Base-by-base conservation (phyloP, 2,329 filamentous ascomycete genomes). In the Aspergillus sclerotialis region DNA sequence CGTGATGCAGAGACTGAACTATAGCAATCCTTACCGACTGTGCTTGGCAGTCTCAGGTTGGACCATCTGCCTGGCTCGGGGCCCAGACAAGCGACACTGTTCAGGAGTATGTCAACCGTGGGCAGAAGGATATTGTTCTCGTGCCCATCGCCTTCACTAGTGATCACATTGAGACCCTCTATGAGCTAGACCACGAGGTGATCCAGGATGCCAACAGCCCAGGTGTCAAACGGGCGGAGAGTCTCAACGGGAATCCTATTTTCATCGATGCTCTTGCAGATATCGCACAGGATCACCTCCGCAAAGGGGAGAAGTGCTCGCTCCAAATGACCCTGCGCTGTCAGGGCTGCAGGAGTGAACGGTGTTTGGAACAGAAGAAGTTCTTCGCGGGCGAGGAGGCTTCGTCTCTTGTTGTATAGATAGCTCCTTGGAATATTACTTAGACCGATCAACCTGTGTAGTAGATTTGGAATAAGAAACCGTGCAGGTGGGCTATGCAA, bases 21-120 rank as follows among this genome's bases (percentile, higher is more conserved):
- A 92, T 63, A 82, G 78, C 41, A 92, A 98, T 65, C 86, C 84
- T 5, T 96, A 95, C 65, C 81, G 92, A 35, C 72, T 98, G 12
- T 92, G 89, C 54, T n/a, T 98, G 92, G 92, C 92, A 98, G 63
- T 95, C 89, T 4, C 92, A 98, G 64, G 92, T 98, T 43, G 92
- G 93, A 6, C 92, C 93, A 0, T 86, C 82, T 17, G 84, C 92
- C 13, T 98, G 92, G 92, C 73, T 98, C 7, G 92, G 92, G 14
- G 89, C 92, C 8, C 92, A 98, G 62, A 98, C 92, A 0, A 80
- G 82, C 40, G 79, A 82, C 46, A 90, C 89, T 0, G 92, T 98
- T 8, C 80, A 89, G 55, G 75, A 87, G 40, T 93, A 95, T 56
- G 80, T 96, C 46, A 78, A 84, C 55, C 88, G 92, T 63, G 92